Conservation (phyloP, 257 asterid genomes). For the Solanum ossicruentum region DNA sequence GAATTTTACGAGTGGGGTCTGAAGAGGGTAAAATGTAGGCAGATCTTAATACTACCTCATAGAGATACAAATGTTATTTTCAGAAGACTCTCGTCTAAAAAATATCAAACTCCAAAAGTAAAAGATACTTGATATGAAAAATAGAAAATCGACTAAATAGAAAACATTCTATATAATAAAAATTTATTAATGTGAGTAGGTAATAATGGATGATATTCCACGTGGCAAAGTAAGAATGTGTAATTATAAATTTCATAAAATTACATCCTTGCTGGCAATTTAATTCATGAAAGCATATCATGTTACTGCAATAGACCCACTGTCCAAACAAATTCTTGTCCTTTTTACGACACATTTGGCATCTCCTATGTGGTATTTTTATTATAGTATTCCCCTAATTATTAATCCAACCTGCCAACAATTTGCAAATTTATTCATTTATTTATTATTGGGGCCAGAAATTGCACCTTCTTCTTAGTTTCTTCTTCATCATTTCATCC, state of each 20-base stretch:
- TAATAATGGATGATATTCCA: background rate
- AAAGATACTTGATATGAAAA: background rate
- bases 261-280: constrained; percentile 1
- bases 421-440: background rate
- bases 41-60: no score
- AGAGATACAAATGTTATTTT: no score
- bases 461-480: background rate
- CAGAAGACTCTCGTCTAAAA: no score
- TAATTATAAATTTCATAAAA: background rate
- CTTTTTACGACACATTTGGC: constrained; percentile 10
- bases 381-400: background rate
- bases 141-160: background rate
- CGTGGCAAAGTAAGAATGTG: background rate
- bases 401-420: background rate
- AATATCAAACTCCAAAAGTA: no score
- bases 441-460: background rate
- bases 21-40: no score
- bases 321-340: constrained; percentile 4
- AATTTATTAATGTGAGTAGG: no score
- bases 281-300: constrained; percentile 7
- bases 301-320: constrained; percentile 14
- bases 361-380: constrained; percentile 4
- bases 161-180: background rate
- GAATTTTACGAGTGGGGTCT: no score
- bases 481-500: background rate